Percentiles rank a stretch among this genome's conserved stretches.
Evolutionary conservation across 2,329 filamentous ascomycete genomes (phyloP).

Genomic region (Epichloe baconii): DNA sequence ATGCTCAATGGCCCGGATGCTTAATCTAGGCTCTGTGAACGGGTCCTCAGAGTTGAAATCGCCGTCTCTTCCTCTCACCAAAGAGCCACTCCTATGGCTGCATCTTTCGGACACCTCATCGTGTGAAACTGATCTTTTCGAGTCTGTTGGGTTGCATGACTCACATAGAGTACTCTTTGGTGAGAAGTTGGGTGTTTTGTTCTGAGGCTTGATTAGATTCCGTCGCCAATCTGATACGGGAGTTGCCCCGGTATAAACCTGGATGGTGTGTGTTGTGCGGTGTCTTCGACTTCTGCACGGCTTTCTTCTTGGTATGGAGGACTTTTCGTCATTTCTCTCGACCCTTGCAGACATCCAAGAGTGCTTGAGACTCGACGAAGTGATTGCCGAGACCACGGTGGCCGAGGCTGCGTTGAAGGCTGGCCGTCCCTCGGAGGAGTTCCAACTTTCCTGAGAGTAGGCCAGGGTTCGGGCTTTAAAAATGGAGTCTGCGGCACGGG

Average conservation of each 20-base stretch:
- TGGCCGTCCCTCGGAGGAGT: background rate
- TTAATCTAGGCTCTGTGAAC: constrained; percentile 11
- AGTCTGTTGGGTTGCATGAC: constrained; percentile 7
- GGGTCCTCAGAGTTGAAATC: constrained; percentile 1
- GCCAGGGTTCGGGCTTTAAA: constrained; percentile 7
- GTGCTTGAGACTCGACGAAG: constrained; percentile 5
- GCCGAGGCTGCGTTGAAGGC: background rate
- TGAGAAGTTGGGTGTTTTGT: background rate
- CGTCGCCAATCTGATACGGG: constrained; percentile 8
- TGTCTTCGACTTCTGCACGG: background rate
- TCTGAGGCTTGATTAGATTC: background rate
- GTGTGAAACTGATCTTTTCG: background rate
- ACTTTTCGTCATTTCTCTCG: background rate
- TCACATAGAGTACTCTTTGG: constrained; percentile 1
- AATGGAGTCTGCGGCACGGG: background rate
- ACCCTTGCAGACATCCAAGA: background rate
- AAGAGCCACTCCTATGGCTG: background rate
- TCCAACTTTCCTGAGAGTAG: constrained; percentile 4
- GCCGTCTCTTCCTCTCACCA: background rate
- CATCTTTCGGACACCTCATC: background rate
- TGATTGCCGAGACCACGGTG: constrained; percentile 3
- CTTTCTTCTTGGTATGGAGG: background rate
- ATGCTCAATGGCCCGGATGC: constrained; percentile 16
- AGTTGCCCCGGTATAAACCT: background rate
- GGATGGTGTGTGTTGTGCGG: background rate